Evolutionary conservation across 179 eudicot species (phyloP).

Genomic region (Corrigiola litoralis): DNA sequence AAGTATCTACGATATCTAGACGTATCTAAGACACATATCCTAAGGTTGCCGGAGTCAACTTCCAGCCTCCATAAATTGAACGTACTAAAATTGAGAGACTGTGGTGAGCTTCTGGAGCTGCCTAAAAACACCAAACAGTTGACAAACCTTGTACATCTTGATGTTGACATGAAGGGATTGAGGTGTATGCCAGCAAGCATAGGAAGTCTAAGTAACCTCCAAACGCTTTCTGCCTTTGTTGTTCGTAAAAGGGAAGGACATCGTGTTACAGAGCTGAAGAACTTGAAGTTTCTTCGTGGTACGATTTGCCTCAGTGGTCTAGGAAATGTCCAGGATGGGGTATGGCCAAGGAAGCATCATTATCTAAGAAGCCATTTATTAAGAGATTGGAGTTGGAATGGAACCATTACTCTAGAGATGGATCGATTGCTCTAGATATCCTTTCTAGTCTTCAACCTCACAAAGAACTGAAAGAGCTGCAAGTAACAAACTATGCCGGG

Average conservation of each 20-base stretch:
- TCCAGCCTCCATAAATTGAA: background rate
- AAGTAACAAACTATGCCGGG: background rate
- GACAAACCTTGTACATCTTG: background rate
- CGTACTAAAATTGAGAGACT: slow-evolving; percentile 1
- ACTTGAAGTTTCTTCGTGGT: slow-evolving; percentile 12
- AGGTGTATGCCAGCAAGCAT: background rate
- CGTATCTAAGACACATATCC: background rate
- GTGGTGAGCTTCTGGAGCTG: background rate
- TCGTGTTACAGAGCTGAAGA: background rate
- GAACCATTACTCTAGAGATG: background rate
- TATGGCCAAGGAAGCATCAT: background rate
- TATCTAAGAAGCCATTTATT: background rate
- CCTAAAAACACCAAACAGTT: background rate
- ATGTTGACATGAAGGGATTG: background rate
- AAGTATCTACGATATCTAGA: background rate
- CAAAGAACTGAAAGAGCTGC: background rate
- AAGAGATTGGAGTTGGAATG: slow-evolving; percentile 6
- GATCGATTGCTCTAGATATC: background rate
- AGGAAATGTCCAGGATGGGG: background rate
- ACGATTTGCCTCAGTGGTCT: slow-evolving; percentile 6
- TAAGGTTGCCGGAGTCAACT: background rate
- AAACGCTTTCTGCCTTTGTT: background rate
- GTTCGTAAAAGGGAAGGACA: background rate
- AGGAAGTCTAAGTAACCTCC: slow-evolving; percentile 3
- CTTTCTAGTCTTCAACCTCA: slow-evolving; percentile 15